A percentile compares a stretch with the other conserved stretches of the same genome.
Conservation (phyloP, 73 alveolate genomes). For the Uronychia setigera region DNA sequence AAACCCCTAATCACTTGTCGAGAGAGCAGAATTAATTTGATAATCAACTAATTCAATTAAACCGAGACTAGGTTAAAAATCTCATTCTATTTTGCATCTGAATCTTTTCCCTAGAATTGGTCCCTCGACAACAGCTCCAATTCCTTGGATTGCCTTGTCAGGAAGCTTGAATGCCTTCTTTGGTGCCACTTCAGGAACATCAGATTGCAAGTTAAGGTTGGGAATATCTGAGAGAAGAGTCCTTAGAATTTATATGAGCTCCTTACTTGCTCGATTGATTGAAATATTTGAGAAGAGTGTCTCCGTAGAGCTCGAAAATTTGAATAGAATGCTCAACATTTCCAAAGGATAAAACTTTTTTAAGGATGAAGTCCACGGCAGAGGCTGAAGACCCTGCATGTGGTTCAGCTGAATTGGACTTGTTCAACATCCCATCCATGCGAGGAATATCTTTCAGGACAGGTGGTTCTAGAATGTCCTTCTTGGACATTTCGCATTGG, state of each 20-base stretch:
- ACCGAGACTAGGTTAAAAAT: background rate
- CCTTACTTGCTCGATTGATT: background rate
- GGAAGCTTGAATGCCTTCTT: too few species aligned
- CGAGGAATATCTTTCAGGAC: too few species aligned
- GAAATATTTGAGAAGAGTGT: background rate
- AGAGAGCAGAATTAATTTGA: too few species aligned
- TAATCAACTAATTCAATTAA: too few species aligned
- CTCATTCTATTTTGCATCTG: background rate
- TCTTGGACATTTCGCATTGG: background rate
- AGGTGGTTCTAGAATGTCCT: too few species aligned
- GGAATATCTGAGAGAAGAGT: too few species aligned
- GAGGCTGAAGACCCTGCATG: too few species aligned
- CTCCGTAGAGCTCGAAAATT: background rate
- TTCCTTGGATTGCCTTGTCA: too few species aligned
- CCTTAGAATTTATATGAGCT: too few species aligned
- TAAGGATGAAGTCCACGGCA: background rate
- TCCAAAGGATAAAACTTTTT: background rate
- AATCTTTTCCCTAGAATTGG: background rate
- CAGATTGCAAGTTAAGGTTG: background rate
- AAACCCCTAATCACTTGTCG: too few species aligned
- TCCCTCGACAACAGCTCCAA: background rate
- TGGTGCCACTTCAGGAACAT: background rate
- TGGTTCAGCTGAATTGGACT: too few species aligned
- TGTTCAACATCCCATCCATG: too few species aligned
- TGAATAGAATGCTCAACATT: background rate